Evolutionary conservation across 1,284 basidiomycete genomes (phyloP).

Genomic region (Naganishia liquefaciens): DNA sequence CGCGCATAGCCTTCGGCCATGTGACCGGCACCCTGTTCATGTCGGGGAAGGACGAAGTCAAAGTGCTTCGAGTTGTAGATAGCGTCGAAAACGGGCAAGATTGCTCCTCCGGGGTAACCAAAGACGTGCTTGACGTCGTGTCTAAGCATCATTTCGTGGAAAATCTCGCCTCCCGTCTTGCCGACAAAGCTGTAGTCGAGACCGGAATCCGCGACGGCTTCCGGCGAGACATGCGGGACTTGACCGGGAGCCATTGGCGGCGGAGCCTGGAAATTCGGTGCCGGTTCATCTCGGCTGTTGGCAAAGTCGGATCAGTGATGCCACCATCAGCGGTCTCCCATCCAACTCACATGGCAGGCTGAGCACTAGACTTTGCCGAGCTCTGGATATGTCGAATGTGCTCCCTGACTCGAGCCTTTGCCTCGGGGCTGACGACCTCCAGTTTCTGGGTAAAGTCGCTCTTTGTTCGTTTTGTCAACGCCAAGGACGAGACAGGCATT

Average conservation of each 20-base stretch:
- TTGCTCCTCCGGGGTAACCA: slow-evolving; percentile 96
- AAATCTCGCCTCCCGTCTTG: slow-evolving; percentile 93
- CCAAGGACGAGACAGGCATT: slow-evolving; percentile 29
- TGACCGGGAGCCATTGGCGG: slow-evolving; percentile 43
- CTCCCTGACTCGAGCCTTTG: slow-evolving; percentile 65
- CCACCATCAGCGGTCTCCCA: background rate
- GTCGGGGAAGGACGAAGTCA: slow-evolving; percentile 90
- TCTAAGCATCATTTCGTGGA: slow-evolving; percentile 99
- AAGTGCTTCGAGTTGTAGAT: slow-evolving; percentile 96
- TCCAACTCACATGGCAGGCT: slow-evolving; percentile 60
- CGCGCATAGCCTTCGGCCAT: slow-evolving; percentile 99
- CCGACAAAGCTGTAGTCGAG: slow-evolving; percentile 69
- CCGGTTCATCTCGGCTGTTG: slow-evolving; percentile 45
- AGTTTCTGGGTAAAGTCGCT: slow-evolving; percentile 34
- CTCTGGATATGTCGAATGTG: slow-evolving; percentile 67
- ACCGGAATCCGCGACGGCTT: slow-evolving; percentile 15
- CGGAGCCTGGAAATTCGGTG: slow-evolving; percentile 50
- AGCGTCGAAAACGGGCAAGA: slow-evolving; percentile 97
- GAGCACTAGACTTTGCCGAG: slow-evolving; percentile 63
- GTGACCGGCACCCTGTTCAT: slow-evolving; percentile 97
- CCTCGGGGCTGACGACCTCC: slow-evolving; percentile 47
- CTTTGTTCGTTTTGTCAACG: slow-evolving; percentile 37
- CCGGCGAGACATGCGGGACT: slow-evolving; percentile 33
- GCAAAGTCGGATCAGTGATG: background rate
- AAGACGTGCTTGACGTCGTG: slow-evolving; percentile 96